A percentile compares a stretch with the other conserved stretches of the same genome.
phyloP scores from a whole-genome alignment of 2,329 filamentous ascomycete species.

The Calonectria leucothoes region DNA sequence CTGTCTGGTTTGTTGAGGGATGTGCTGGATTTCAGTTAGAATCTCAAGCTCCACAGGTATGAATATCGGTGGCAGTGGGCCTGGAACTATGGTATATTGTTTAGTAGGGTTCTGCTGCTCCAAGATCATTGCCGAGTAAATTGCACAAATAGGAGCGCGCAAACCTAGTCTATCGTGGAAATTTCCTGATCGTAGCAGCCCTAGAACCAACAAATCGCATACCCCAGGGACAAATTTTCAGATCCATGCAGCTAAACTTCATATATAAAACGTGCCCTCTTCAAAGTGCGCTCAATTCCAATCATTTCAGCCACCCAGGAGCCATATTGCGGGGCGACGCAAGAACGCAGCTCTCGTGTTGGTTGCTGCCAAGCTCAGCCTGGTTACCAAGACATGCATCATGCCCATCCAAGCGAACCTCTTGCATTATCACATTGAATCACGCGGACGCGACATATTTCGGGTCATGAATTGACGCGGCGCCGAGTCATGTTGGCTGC shows the following conservation, averaged over 20 bases:
- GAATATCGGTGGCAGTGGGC: no score
- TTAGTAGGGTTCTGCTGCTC: no score
- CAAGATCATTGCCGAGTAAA: neutral
- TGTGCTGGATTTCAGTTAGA: no score
- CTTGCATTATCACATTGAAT: neutral
- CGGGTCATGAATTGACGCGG: neutral
- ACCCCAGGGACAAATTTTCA: neutral
- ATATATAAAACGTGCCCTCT: neutral
- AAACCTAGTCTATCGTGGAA: neutral
- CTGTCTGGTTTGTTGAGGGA: no score
- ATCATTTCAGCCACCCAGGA: neutral
- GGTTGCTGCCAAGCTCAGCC: neutral
- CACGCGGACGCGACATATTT: neutral
- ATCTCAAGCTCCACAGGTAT: no score
- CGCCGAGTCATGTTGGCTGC: neutral
- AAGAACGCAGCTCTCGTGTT: neutral
- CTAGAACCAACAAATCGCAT: neutral
- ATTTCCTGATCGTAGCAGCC: neutral
- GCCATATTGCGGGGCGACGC: neutral
- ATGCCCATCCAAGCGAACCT: neutral
- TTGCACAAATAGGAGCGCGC: neutral
- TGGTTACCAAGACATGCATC: neutral
- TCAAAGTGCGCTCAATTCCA: neutral
- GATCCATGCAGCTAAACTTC: neutral
- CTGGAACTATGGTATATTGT: no score